Percentiles rank a stretch among this genome's conserved stretches.
Evolutionary conservation across 2,329 filamentous ascomycete genomes (phyloP).

Genomic region (Talaromyces pinophilus): DNA sequence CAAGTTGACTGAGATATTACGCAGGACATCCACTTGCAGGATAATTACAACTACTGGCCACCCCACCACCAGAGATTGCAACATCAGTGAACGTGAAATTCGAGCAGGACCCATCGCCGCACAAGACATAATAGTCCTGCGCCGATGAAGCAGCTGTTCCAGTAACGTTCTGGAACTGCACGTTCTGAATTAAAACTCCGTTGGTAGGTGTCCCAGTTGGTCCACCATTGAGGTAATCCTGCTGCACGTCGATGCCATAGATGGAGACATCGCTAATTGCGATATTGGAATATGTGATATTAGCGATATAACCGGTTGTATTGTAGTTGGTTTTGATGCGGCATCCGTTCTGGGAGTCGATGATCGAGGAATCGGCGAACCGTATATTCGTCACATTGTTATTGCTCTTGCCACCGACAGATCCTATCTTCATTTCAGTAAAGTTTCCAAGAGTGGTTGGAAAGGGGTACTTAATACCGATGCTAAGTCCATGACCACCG

Average conservation of each 20-base stretch:
- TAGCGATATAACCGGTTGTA: not conserved
- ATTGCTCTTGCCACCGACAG: not conserved
- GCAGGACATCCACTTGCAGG: not conserved
- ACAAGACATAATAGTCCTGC: not conserved
- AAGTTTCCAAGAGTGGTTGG: not conserved
- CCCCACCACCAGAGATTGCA: not conserved
- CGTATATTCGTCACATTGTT: not conserved
- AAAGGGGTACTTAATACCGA: not conserved
- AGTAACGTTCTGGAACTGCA: not conserved
- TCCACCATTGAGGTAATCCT: not conserved
- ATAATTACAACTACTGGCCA: not conserved
- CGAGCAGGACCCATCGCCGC: not conserved
- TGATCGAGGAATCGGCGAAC: not conserved
- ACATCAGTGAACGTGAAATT: not conserved
- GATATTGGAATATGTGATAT: not conserved
- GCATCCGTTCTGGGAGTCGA: not conserved
- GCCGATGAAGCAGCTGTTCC: not conserved
- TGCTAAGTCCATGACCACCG: not conserved
- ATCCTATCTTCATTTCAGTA: not conserved
- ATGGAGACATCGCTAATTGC: not conserved
- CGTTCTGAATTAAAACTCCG: not conserved
- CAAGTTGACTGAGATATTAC: not conserved
- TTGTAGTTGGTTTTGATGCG: not conserved
- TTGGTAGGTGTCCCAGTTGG: slow-evolving; percentile 1
- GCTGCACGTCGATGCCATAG: not conserved